A percentile compares a stretch with the other conserved stretches of the same genome.
Evolutionary conservation across 129 eudicot species (phyloP).

Genomic region (Artemisia tridentata): DNA sequence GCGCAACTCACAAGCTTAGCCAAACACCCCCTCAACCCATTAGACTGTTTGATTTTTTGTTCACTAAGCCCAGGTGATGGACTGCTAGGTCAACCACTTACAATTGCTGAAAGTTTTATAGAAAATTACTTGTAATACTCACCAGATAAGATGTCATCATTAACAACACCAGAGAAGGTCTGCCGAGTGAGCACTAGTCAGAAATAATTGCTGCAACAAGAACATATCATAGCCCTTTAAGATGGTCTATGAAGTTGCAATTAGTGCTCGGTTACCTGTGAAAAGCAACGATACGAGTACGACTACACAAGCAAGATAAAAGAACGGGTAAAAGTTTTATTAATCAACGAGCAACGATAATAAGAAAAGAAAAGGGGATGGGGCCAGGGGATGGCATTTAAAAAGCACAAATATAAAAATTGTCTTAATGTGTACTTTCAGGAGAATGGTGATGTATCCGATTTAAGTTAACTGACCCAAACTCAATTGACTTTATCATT

Average conservation of each 20-base stretch:
- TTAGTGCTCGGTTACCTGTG: conserved; percentile 13
- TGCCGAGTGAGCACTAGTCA: not conserved
- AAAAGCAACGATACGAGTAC: not conserved
- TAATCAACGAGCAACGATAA: conserved; percentile 35
- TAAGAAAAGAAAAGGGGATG: conserved; percentile 15
- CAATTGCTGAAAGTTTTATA: not conserved
- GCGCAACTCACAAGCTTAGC: no score
- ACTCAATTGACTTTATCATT: conserved; percentile 63
- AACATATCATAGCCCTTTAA: not conserved
- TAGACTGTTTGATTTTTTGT: no score
- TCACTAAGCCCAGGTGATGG: not conserved
- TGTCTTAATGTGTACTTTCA: conserved; percentile 97
- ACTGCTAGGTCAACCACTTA: not conserved
- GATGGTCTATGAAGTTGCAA: not conserved
- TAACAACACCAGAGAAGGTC: not conserved
- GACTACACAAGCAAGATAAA: conserved; percentile 17
- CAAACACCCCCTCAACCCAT: no score
- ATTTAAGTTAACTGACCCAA: conserved; percentile 73
- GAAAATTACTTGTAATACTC: not conserved
- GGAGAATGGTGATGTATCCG: conserved; percentile 96
- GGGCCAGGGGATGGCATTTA: conserved; percentile 28
- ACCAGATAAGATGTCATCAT: conserved; percentile 4
- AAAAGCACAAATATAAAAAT: conserved; percentile 34
- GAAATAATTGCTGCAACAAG: not conserved
- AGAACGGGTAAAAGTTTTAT: conserved; percentile 40